Percentiles rank a stretch among this genome's conserved stretches.
Evolutionary conservation across 2,329 filamentous ascomycete genomes (phyloP).

Genomic region (Coniella vitis): DNA sequence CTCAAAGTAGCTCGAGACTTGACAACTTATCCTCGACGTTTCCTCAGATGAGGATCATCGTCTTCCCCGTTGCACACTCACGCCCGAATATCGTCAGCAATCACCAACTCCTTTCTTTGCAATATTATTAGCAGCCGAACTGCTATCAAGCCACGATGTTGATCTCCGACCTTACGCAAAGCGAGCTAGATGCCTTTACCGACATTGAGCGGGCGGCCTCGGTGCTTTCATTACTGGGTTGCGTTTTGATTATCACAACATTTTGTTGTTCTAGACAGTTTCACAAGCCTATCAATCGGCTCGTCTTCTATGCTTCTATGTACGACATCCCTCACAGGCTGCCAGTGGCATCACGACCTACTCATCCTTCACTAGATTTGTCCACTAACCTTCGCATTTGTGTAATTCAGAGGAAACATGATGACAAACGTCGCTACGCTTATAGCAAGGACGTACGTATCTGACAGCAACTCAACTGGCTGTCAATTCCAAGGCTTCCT

Average conservation of each 20-base stretch:
- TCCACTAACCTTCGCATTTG: slow-evolving; percentile 2
- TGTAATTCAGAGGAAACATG: slow-evolving; percentile 53
- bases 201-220: slow-evolving; percentile 63
- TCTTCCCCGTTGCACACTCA: no score
- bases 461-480: slow-evolving; percentile 38
- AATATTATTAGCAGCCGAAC: not conserved
- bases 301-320: slow-evolving; percentile 77
- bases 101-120: not conserved
- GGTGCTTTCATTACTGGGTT: slow-evolving; percentile 63
- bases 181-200: slow-evolving; percentile 49
- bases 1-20: no score
- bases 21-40: not conserved
- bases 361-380: not conserved
- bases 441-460: slow-evolving; percentile 58
- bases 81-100: not conserved
- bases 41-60: not conserved
- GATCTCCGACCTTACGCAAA: slow-evolving; percentile 1
- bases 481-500: slow-evolving; percentile 72
- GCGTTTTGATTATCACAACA: slow-evolving; percentile 63
- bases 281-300: slow-evolving; percentile 78
- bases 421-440: slow-evolving; percentile 70
- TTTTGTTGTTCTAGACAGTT: slow-evolving; percentile 64
- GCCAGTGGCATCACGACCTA: no score
- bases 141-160: slow-evolving; percentile 7
- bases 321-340: not conserved